A percentile compares a stretch with the other conserved stretches of the same genome.
Evolutionary conservation across 2,329 filamentous ascomycete species (phyloP).

Genomic region (Diaporthe nobilis): DNA sequence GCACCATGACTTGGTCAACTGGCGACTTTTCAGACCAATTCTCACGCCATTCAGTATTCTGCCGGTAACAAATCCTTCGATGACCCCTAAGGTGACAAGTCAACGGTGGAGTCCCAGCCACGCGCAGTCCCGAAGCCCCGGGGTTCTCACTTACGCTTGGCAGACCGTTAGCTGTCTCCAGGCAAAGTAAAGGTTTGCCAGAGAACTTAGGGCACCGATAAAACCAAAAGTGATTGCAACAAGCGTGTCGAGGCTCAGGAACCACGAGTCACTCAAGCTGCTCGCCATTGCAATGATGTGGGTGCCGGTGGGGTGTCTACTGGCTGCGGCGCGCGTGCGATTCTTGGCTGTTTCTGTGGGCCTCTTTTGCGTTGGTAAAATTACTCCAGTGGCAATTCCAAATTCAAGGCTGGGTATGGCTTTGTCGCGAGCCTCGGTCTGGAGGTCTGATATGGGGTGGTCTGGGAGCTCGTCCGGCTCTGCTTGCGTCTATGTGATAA

Average conservation of each 20-base stretch:
- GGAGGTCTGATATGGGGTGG: neutral
- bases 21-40: neutral
- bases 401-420: neutral
- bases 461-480: no score
- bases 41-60: neutral
- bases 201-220: neutral
- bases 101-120: neutral
- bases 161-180: neutral
- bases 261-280: neutral
- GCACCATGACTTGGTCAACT: neutral
- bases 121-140: neutral
- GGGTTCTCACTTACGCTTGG: neutral
- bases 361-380: no score
- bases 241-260: neutral
- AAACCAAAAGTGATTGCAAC: neutral
- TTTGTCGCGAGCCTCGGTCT: neutral
- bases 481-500: no score
- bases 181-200: neutral
- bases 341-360: neutral
- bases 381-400: neutral
- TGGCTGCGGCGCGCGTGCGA: neutral
- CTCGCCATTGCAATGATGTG: neutral
- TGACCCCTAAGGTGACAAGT: neutral
- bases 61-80: neutral
- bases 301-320: neutral